Evolutionary conservation across 768 basidiomycete genomes (phyloP), one percentile per base, ranked within the genome.

Genomic region (Obba rivulosa): DNA sequence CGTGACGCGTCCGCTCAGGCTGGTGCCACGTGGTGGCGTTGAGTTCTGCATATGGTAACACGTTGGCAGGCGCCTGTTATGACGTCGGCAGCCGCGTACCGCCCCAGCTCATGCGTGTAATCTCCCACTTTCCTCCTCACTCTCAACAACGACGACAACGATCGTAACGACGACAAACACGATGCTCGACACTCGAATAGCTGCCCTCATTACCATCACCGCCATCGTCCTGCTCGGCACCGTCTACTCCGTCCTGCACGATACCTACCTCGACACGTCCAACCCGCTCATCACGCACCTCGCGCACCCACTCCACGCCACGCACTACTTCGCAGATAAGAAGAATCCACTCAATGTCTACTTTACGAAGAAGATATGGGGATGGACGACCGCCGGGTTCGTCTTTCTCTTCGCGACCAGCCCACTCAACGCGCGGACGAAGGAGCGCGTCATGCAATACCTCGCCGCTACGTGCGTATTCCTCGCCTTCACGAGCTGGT

Each of bases 281-380:
- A 70, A 92, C 60, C 85, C 85, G 2, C 66, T 82, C 44, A 68
- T 89, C 60, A 75, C 83, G 1, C 66, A 81, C 51, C 77, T 85
- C 13, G 79, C 87, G 0, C 88, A 91, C 55, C 84, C 76, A 2
- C 77, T 88, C 25, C 69, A 79, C 48, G 48, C 63, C 10, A 66
- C 81, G 0, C 72, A 87, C 64, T 85, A 83, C 66, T 92, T 91
- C 59, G 92, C 93, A 10, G 75, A 71, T 57, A 94, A 94, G 65
- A 67, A 75, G 56, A 97, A 93, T 61, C 42, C 77, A 1, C 74
- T 98, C 61, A 98, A 97, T 61, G 75, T 83, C 49, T 70, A 79
- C 57, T 94, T 95, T 68, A 90, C 94, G 62, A 98, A 98, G 69
- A 74, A 79, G 45, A 81, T 86, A 20, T 96, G 95, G 93, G 90